Percentiles rank a stretch among this genome's conserved stretches.
These are phyloP conservation scores for Secale cereale DNA, from an alignment of 176 grass and related monocot genomes.

Conservation along the genomic window DNA sequence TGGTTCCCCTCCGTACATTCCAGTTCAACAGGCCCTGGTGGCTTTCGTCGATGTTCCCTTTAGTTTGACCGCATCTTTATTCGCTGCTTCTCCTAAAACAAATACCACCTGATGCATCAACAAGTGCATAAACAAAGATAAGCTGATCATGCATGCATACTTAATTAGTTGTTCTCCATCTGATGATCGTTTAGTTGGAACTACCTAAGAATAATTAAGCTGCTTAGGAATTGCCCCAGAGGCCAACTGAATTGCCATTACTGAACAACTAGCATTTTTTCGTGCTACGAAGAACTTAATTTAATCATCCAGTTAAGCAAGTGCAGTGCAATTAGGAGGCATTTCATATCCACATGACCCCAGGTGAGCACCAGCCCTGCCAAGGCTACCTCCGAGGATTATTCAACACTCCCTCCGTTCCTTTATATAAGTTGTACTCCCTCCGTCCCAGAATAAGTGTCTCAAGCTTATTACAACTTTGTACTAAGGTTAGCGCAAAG, in stretches of 20 bases:
- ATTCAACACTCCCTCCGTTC: too few relatives aligned
- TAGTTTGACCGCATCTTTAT: slow-evolving; percentile 24
- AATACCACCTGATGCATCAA: not conserved
- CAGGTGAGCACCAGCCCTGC: not conserved
- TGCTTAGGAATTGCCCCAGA: not conserved
- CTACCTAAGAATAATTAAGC: not conserved
- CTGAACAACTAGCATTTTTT: not conserved
- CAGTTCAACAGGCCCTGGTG: slow-evolving; percentile 15
- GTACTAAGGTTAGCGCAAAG: too few relatives aligned
- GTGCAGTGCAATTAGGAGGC: not conserved
- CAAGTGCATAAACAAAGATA: too few relatives aligned
- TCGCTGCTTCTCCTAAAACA: slow-evolving; percentile 41
- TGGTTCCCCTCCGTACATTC: slow-evolving; percentile 25
- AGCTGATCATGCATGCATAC: not conserved
- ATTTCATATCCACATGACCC: not conserved
- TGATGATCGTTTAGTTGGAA: not conserved
- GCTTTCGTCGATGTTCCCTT: slow-evolving; percentile 15
- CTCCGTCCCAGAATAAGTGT: too few relatives aligned
- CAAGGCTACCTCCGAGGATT: not conserved
- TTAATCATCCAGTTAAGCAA: not conserved
- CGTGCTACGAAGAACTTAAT: not conserved
- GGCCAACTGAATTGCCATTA: not conserved
- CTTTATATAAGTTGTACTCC: too few relatives aligned
- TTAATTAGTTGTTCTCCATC: too few relatives aligned
- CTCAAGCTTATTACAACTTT: too few relatives aligned